A percentile compares a stretch with the other conserved stretches of the same genome.
Conservation (phyloP, 108 stramenopile genomes). For the Cyclotella cryptica region DNA sequence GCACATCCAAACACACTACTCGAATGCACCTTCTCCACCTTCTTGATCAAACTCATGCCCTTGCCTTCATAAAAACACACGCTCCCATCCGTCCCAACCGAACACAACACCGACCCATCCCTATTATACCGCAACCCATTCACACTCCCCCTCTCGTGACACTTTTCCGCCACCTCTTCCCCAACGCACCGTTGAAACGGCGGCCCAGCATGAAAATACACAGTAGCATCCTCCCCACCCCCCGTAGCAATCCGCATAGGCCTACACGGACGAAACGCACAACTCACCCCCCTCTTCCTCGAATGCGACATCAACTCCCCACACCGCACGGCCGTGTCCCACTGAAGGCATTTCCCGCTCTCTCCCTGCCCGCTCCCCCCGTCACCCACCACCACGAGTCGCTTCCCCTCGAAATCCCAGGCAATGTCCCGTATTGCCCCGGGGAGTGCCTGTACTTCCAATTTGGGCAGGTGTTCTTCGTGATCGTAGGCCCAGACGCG, state of each 20-base stretch:
- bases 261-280: constrained; percentile 81
- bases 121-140: constrained; percentile 87
- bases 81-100: constrained; percentile 86
- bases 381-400: constrained; percentile 63
- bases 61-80: constrained; percentile 88
- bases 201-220: constrained; percentile 92
- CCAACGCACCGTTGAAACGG: constrained; percentile 89
- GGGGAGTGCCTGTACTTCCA: constrained; percentile 63
- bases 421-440: constrained; percentile 88
- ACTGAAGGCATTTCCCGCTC: constrained; percentile 50
- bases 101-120: constrained; percentile 77
- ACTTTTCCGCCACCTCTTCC: constrained; percentile 59
- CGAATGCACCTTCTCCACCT: constrained; percentile 66
- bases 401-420: constrained; percentile 96
- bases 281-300: constrained; percentile 65
- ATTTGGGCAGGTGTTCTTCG: constrained; percentile 89
- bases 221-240: constrained; percentile 88
- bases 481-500: constrained; percentile 95
- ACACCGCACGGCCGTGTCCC: constrained; percentile 63
- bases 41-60: constrained; percentile 54
- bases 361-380: constrained; percentile 25
- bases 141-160: constrained; percentile 74
- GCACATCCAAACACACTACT: constrained; percentile 91
- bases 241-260: constrained; percentile 91
- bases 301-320: constrained; percentile 70